These are phyloP conservation scores for Royoungia palumana DNA, from an alignment of 768 basidiomycete genomes.

Conservation along the genomic window DNA sequence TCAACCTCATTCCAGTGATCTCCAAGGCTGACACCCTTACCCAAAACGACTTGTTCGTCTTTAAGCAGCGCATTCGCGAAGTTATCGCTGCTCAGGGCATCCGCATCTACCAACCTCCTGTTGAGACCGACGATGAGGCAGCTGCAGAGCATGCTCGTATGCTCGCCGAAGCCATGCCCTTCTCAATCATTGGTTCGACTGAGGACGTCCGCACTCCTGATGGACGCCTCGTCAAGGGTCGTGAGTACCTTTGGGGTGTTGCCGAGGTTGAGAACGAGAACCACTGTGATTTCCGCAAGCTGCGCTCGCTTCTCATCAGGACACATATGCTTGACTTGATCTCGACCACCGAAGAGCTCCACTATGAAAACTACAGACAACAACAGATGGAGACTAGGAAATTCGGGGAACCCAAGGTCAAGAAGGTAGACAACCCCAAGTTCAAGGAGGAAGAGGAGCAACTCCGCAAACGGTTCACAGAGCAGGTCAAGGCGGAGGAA, in stretches of 20 bases:
- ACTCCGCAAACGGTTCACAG: constrained; percentile 95
- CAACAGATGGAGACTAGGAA: constrained; percentile 99
- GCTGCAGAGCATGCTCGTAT: constrained; percentile 85
- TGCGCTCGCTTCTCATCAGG: constrained; percentile 91
- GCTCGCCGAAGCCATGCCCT: constrained; percentile 90
- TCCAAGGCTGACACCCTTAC: constrained; percentile 98
- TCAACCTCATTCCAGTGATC: constrained; percentile 96
- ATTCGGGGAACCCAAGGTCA: constrained; percentile 96
- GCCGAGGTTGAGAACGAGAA: constrained; percentile 99
- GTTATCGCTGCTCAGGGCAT: constrained; percentile 90
- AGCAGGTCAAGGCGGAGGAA: constrained; percentile 99
- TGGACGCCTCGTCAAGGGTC: constrained; percentile 91
- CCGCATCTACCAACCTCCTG: constrained; percentile 89
- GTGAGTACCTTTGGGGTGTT: constrained; percentile 99
- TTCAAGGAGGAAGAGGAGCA: constrained; percentile 99
- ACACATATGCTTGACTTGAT: constrained; percentile 99
- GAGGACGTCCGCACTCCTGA: constrained; percentile 91
- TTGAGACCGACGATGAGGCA: constrained; percentile 85
- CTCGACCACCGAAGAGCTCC: constrained; percentile 89
- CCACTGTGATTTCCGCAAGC: constrained; percentile 99
- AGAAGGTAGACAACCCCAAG: constrained; percentile 98
- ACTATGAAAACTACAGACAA: constrained; percentile 98
- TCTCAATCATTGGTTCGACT: constrained; percentile 97
- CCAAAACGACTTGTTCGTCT: constrained; percentile 83
- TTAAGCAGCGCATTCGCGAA: constrained; percentile 94